Conservation (phyloP, 306 rosid species). For the Leucaena leucocephala region DNA sequence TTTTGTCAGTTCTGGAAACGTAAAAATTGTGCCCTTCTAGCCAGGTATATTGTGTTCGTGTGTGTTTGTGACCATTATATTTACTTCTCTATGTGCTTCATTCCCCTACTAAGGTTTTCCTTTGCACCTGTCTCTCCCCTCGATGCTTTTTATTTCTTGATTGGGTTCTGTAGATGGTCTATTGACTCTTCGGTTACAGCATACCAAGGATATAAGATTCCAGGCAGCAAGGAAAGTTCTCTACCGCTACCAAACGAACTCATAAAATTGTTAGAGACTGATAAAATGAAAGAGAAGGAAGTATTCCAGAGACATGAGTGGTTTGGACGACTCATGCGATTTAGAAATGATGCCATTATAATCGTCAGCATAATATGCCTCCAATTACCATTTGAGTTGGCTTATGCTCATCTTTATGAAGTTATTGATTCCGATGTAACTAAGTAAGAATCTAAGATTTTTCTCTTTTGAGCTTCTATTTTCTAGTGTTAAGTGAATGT, state of each 20-base stretch:
- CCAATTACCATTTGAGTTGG: slow-evolving; percentile 95
- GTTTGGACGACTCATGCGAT: slow-evolving; percentile 81
- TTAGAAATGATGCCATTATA: slow-evolving; percentile 81
- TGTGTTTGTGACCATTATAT: neutral
- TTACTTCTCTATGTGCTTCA: neutral
- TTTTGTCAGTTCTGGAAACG: slow-evolving; percentile 98
- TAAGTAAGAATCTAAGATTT: slow-evolving; percentile 60
- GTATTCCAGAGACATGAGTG: slow-evolving; percentile 79
- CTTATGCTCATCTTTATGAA: slow-evolving; percentile 93
- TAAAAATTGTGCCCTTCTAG: slow-evolving; percentile 83
- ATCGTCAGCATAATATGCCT: slow-evolving; percentile 92
- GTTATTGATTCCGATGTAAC: slow-evolving; percentile 58
- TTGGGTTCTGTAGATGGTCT: slow-evolving; percentile 72
- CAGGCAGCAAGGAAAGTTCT: slow-evolving; percentile 56
- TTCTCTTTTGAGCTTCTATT: slow-evolving; percentile 28
- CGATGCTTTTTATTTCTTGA: slow-evolving; percentile 15
- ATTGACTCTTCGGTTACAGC: slow-evolving; percentile 54
- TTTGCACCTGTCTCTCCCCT: neutral
- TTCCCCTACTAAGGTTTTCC: slow-evolving; percentile 14
- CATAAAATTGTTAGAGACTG: slow-evolving; percentile 58
- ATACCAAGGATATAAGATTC: slow-evolving; percentile 57
- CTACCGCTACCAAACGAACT: slow-evolving; percentile 55
- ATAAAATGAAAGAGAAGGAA: slow-evolving; percentile 66
- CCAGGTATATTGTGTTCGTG: slow-evolving; percentile 58
- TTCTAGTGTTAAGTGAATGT: slow-evolving; percentile 27